phyloP scores from a whole-genome alignment of 179 eudicot species.

The Silene coronaria region DNA sequence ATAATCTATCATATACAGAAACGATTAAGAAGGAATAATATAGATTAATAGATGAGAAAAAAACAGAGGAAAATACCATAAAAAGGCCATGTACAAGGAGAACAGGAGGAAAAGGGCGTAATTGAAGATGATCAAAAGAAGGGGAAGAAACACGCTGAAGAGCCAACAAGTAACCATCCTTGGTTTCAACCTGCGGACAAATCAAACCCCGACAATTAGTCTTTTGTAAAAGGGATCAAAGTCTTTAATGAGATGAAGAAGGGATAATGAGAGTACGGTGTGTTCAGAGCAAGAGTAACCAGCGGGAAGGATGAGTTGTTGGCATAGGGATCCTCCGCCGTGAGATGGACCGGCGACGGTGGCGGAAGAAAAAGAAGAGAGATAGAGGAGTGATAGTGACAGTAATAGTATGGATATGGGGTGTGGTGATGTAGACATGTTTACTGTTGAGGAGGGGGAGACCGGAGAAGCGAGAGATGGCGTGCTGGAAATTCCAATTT shows the following conservation, averaged over 20 bases:
- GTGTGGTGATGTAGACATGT: not conserved
- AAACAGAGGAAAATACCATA: slow-evolving; percentile 38
- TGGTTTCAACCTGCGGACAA: slow-evolving; percentile 50
- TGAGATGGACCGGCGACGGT: slow-evolving; percentile 17
- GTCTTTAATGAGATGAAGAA: no score
- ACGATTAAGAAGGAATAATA: no score
- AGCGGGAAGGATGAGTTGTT: slow-evolving; percentile 49
- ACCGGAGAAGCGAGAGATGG: no score
- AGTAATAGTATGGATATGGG: slow-evolving; percentile 8
- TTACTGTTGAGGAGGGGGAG: no score
- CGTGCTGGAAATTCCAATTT: no score
- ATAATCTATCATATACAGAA: no score
- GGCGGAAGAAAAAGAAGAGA: slow-evolving; percentile 23
- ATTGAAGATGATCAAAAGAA: slow-evolving; percentile 17
- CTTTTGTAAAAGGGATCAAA: no score
- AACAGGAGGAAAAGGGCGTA: slow-evolving; percentile 48
- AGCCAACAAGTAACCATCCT: slow-evolving; percentile 69
- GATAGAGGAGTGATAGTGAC: slow-evolving; percentile 8
- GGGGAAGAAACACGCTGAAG: slow-evolving; percentile 70
- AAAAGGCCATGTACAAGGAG: slow-evolving; percentile 81
- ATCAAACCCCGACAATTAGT: not conserved
- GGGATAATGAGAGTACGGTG: slow-evolving; percentile 29
- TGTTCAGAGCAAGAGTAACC: slow-evolving; percentile 70
- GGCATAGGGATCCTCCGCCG: slow-evolving; percentile 43
- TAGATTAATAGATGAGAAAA: no score